Conservation (phyloP, 345 rosid genomes). For the Salix koriyanagi region DNA sequence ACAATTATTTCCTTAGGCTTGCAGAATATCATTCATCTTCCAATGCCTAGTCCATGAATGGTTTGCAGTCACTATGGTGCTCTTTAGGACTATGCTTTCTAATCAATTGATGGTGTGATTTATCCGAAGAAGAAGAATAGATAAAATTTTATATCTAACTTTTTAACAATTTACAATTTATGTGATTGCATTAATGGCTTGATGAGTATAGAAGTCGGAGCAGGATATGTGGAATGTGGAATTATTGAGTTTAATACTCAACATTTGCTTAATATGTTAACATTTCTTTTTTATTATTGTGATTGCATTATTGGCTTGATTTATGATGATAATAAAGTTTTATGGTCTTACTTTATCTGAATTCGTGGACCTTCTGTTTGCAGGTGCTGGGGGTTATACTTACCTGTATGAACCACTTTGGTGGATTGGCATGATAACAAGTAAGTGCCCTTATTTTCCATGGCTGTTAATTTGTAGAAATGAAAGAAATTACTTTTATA, state of each 20-base stretch:
- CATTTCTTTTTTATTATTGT: background rate
- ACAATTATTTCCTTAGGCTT: background rate
- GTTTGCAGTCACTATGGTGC: background rate
- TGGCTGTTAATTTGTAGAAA: background rate
- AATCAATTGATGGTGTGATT: background rate
- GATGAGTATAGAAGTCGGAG: background rate
- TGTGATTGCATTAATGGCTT: background rate
- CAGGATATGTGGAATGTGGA: background rate
- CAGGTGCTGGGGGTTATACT: constrained; percentile 26
- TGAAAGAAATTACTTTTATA: background rate
- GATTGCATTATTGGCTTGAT: background rate
- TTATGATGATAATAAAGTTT: background rate
- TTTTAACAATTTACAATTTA: background rate
- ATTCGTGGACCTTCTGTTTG: background rate
- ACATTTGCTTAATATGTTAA: background rate
- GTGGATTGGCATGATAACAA: constrained; percentile 28
- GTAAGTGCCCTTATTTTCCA: background rate
- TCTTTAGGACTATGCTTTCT: background rate
- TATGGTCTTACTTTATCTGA: background rate
- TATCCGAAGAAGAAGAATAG: background rate
- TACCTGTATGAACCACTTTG: constrained; percentile 25
- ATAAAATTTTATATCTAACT: background rate
- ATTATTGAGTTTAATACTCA: background rate
- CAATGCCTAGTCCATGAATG: background rate
- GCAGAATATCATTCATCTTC: background rate